A percentile compares a stretch with the other conserved stretches of the same genome.
These are phyloP conservation scores for Solanum neorickii DNA, from an alignment of 257 asterid genomes.

Conservation along the genomic window DNA sequence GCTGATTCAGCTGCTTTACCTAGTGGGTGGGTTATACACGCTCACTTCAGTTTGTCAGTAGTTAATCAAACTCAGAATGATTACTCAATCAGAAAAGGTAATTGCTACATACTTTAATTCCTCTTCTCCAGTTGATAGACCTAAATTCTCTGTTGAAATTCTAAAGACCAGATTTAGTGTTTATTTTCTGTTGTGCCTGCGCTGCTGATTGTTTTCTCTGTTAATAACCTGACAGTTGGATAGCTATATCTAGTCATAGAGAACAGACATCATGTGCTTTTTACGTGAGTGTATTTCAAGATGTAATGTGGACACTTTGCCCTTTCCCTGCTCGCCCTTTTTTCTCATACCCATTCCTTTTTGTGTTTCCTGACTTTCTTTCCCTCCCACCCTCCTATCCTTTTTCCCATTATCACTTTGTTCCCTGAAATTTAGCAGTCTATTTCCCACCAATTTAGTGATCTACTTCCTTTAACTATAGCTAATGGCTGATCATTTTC, in stretches of 20 bases:
- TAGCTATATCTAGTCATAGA: background rate
- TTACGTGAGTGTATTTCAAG: background rate
- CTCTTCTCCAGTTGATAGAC: background rate
- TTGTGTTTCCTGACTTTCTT: background rate
- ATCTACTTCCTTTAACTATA: background rate
- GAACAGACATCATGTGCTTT: background rate
- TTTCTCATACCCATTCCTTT: background rate
- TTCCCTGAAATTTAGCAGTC: background rate
- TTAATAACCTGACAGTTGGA: background rate
- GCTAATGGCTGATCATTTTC: background rate
- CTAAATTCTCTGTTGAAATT: background rate
- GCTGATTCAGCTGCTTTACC: conserved; percentile 35
- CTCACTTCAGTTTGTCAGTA: conserved; percentile 38
- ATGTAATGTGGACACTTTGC: background rate
- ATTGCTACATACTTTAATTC: background rate
- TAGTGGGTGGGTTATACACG: conserved; percentile 38
- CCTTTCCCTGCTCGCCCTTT: background rate
- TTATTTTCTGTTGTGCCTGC: background rate
- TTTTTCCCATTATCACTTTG: background rate
- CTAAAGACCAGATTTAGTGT: background rate
- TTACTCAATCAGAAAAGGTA: conserved; percentile 41
- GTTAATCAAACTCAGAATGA: conserved; percentile 31
- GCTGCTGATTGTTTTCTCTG: background rate
- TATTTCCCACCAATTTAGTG: background rate
- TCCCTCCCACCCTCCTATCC: background rate